Base-by-base conservation (phyloP, 1,284 basidiomycete species). In the Afroboletus lepidellus region DNA sequence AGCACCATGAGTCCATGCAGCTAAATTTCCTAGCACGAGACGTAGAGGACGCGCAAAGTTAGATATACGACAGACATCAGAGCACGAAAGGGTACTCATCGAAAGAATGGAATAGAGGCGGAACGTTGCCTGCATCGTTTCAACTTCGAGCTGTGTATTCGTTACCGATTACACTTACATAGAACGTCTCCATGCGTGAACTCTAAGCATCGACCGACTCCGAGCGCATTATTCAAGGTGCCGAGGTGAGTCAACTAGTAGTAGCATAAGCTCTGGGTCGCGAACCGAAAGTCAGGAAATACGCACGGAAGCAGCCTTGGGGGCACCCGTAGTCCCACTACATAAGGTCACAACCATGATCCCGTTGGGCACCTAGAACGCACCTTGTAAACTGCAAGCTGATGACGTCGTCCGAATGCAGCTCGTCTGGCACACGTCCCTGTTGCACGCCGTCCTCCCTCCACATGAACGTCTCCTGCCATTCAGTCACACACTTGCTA, bases 41-140 rank as follows among this genome's bases (percentile, higher is more conserved):
- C 90, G 85, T 90, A 60, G 54, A 57, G 39, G 33, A 45, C 21
- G 25, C 20, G 21, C 21, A 25, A 24, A 9, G 47, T 69, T 47
- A 57, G 53, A 42, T 39, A 41, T 47, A 23, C 1, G 5, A 46
- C 20, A 3, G 23, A 34, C 15, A 16, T 27, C 25, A 27, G 6
- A 52, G 4, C n/a, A 24, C 13, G 32, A 52, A 23, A 11, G 49
- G 33, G 48, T 36, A 87, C 88, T 85, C 70, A 90, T 90, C 90
- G 79, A 92, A 92, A 63, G 90, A 93, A 65, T 93, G 89, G 65
- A 92, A 92, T 0, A 92, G 69, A 0, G 89, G 89, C 2, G 90
- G 89, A 1, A 83, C 83, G 58, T 92, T 92, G 74, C 87, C 86
- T 88, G 46, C 9, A 32, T 47, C 46, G 30, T 32, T 23, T 60